Conservation (phyloP, 2,329 filamentous ascomycete species). For the Lasiodiplodia hormozganensis region DNA sequence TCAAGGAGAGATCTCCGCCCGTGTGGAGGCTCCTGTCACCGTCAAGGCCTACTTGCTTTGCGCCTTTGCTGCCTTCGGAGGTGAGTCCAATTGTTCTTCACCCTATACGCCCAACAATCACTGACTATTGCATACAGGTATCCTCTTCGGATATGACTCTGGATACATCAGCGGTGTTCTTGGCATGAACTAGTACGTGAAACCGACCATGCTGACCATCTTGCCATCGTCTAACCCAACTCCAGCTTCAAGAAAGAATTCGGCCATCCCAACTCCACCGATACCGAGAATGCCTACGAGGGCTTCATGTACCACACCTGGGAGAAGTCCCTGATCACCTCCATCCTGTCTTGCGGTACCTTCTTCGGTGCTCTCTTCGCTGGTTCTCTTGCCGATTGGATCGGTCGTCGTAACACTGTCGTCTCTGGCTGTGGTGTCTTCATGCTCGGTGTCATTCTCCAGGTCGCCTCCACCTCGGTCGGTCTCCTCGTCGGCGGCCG, state of each 20-base stretch:
- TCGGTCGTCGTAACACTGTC: constrained; percentile 71
- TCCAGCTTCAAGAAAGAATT: constrained; percentile 71
- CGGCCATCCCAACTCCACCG: constrained; percentile 45
- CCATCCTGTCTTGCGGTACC: constrained; percentile 77
- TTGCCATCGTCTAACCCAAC: not conserved
- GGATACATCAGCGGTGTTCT: constrained; percentile 75
- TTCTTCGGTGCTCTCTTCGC: constrained; percentile 73
- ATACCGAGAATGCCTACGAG: constrained; percentile 62
- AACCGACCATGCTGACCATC: constrained; percentile 27
- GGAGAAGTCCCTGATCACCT: constrained; percentile 68
- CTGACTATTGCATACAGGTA: constrained; percentile 42
- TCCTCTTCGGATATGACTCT: constrained; percentile 82
- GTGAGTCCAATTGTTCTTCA: not conserved
- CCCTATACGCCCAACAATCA: too few species aligned
- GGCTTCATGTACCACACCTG: constrained; percentile 65
- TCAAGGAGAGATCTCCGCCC: constrained; percentile 40
- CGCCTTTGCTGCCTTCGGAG: constrained; percentile 58
- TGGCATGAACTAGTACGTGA: constrained; percentile 46
- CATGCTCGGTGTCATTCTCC: constrained; percentile 59
- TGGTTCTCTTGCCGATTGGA: constrained; percentile 65
- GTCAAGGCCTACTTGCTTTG: constrained; percentile 54
- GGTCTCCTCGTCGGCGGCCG: constrained; percentile 73
- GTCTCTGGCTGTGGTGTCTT: constrained; percentile 70
- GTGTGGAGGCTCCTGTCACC: constrained; percentile 60
- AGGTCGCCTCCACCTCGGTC: constrained; percentile 67